These are phyloP conservation scores for Aureobasidium sp. DNA, from an alignment of 2,329 filamentous ascomycete species.

Conservation along the genomic window DNA sequence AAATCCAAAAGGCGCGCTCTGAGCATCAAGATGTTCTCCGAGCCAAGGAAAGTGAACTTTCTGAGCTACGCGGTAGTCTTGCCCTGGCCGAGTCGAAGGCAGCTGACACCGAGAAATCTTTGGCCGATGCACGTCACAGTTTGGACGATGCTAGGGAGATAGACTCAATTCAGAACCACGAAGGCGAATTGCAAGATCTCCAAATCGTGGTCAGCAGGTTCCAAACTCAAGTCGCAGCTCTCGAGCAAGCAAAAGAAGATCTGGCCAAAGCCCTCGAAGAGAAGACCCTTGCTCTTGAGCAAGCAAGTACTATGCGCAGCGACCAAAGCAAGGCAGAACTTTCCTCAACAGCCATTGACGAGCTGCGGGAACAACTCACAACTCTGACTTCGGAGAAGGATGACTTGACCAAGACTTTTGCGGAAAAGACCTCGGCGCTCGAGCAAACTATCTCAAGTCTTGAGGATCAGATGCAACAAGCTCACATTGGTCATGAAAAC, in stretches of 20 bases:
- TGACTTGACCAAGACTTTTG: not conserved
- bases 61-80: not conserved
- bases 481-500: not conserved
- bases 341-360: not conserved
- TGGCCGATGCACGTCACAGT: not conserved
- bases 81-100: not conserved
- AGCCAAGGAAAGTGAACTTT: slow-evolving; percentile 12
- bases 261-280: not conserved
- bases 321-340: not conserved
- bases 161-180: not conserved
- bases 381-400: slow-evolving; percentile 2
- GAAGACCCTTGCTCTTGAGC: not conserved
- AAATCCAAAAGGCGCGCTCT: not conserved
- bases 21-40: not conserved
- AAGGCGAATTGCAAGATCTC: not conserved
- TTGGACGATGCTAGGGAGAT: not conserved
- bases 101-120: not conserved
- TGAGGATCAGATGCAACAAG: not conserved
- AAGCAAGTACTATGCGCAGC: not conserved
- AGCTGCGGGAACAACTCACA: not conserved
- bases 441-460: not conserved
- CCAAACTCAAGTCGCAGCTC: not conserved
- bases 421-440: not conserved
- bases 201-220: not conserved
- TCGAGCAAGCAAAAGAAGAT: slow-evolving; percentile 5